These are phyloP conservation scores for Colletotrichum sp. DNA, from an alignment of 2,329 filamentous ascomycete genomes.

Conservation along the genomic window DNA sequence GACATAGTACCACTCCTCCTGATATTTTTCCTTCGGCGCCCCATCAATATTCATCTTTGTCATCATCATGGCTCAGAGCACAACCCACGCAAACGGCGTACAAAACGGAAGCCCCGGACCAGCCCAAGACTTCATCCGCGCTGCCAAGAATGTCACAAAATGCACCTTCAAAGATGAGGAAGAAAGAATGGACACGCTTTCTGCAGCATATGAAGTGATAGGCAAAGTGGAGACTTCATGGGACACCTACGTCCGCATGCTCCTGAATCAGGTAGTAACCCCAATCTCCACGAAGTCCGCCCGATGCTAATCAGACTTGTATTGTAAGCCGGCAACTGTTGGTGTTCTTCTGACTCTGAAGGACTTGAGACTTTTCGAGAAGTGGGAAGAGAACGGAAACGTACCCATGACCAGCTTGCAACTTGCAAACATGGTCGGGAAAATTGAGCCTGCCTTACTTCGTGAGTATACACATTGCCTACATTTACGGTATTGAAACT, in stretches of 20 bases:
- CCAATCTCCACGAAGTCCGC: background rate
- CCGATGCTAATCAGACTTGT: background rate
- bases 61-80: background rate
- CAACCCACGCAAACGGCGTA: background rate
- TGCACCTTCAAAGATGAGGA: background rate
- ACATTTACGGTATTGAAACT: background rate
- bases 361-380: background rate
- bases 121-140: background rate
- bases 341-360: background rate
- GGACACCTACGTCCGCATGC: background rate
- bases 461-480: background rate
- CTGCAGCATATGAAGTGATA: background rate
- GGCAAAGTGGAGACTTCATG: background rate
- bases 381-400: background rate
- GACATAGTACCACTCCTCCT: fast-evolving
- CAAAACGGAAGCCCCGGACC: background rate
- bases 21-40: background rate
- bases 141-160: background rate
- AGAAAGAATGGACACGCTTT: background rate
- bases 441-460: background rate
- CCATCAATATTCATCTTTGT: background rate
- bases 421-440: background rate
- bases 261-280: background rate
- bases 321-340: background rate
- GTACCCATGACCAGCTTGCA: background rate